These are phyloP conservation scores for Lentinula sp. DNA, from an alignment of 768 basidiomycete genomes.

Conservation along the genomic window DNA sequence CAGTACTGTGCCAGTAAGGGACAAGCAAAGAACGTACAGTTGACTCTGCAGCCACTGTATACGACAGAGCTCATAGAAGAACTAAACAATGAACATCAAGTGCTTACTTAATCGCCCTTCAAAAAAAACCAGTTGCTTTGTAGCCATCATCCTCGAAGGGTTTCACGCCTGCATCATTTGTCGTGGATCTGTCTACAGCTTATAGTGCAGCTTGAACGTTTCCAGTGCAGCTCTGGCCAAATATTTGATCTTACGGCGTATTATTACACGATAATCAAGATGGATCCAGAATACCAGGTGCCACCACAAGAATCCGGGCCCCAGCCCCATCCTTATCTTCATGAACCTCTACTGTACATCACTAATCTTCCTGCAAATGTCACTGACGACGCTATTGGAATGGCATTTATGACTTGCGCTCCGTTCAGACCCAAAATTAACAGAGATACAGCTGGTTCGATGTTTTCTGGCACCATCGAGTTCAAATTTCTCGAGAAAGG, in stretches of 20 bases:
- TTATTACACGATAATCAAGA: slow-evolving; percentile 22
- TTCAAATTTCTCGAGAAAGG: slow-evolving; percentile 81
- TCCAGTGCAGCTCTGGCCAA: not conserved
- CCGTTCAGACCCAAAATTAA: slow-evolving; percentile 77
- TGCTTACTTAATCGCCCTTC: not conserved
- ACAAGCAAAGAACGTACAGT: too few species aligned
- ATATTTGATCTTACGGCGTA: not conserved
- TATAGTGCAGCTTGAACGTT: not conserved
- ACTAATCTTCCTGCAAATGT: slow-evolving; percentile 70
- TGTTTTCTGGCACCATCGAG: slow-evolving; percentile 71
- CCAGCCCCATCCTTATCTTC: slow-evolving; percentile 76
- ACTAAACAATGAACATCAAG: not conserved
- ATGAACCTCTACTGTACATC: slow-evolving; percentile 78
- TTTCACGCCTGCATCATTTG: not conserved
- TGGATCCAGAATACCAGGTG: slow-evolving; percentile 38
- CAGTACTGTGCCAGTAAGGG: too few species aligned
- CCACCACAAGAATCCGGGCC: slow-evolving; percentile 25
- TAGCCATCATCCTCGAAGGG: not conserved
- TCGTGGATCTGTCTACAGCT: not conserved
- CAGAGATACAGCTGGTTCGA: slow-evolving; percentile 47
- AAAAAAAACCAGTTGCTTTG: not conserved
- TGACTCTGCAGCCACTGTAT: too few species aligned
- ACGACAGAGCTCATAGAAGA: too few species aligned
- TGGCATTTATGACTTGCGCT: slow-evolving; percentile 67
- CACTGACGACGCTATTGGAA: slow-evolving; percentile 70